Evolutionary conservation across 2,329 filamentous ascomycete species (phyloP).

Genomic region (Pyrenophora tritici-repentis): DNA sequence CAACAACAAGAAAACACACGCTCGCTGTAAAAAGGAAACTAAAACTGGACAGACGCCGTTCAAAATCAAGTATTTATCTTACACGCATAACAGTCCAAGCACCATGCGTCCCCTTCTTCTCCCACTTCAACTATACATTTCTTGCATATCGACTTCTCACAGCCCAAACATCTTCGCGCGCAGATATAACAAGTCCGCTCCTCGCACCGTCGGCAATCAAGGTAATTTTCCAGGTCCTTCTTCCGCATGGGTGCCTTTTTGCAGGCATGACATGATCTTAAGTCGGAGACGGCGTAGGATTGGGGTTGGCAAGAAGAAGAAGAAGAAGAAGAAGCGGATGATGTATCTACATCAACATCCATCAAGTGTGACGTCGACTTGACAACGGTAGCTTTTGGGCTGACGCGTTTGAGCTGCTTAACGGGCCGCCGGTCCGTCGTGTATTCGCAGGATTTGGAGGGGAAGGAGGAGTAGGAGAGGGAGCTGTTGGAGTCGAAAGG

Average conservation of each 20-base stretch:
- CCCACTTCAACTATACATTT: constrained; percentile 71
- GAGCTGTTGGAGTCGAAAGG: constrained; percentile 22
- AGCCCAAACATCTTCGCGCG: constrained; percentile 62
- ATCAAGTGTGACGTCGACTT: constrained; percentile 43
- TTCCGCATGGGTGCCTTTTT: constrained; percentile 67
- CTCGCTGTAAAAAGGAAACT: constrained; percentile 6
- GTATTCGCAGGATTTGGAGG: constrained; percentile 10
- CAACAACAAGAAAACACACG: constrained; percentile 3
- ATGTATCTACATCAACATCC: constrained; percentile 31
- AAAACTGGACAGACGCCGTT: too few relatives aligned
- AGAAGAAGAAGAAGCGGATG: too few relatives aligned
- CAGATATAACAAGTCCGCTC: constrained; percentile 71
- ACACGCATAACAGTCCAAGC: constrained; percentile 61
- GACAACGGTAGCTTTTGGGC: constrained; percentile 26
- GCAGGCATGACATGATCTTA: constrained; percentile 68
- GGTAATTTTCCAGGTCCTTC: constrained; percentile 68
- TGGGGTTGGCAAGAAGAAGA: constrained; percentile 7
- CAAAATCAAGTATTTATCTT: constrained; percentile 25
- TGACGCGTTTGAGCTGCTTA: constrained; percentile 38
- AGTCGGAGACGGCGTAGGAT: constrained; percentile 22
- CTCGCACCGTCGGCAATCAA: constrained; percentile 66
- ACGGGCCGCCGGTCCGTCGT: constrained; percentile 33
- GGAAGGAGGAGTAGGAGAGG: constrained; percentile 13
- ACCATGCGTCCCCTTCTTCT: constrained; percentile 67
- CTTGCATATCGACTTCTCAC: constrained; percentile 64